Evolutionary conservation across 176 grass and related monocot genomes (phyloP).

Genomic region (Oryza officinalis): DNA sequence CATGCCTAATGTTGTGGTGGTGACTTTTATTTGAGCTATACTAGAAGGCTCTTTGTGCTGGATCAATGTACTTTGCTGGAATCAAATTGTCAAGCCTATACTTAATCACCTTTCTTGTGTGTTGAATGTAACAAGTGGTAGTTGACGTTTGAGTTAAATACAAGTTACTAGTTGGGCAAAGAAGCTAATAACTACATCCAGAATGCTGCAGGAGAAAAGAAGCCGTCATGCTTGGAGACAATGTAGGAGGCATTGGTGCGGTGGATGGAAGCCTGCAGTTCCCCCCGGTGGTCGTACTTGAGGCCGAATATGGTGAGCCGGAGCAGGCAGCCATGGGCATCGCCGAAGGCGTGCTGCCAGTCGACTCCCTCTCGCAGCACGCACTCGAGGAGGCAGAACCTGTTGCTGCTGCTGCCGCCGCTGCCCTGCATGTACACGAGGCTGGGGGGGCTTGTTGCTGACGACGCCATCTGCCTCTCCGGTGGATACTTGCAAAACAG

Average conservation of each 20-base stretch:
- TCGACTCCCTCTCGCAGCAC: background rate
- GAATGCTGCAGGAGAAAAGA: background rate
- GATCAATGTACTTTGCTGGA: slow-evolving; percentile 14
- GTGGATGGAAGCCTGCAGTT: background rate
- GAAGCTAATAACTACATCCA: slow-evolving; percentile 6
- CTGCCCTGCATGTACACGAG: background rate
- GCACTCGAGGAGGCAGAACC: background rate
- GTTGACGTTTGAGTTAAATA: no score
- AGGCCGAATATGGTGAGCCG: background rate
- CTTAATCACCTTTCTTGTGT: background rate
- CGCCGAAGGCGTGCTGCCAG: background rate
- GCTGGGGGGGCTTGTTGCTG: no score
- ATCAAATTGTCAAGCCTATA: background rate
- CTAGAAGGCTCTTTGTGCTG: background rate
- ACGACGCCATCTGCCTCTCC: no score
- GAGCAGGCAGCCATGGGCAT: background rate
- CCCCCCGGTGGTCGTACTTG: background rate
- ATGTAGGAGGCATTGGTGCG: background rate
- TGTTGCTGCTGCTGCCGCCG: background rate
- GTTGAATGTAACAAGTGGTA: no score
- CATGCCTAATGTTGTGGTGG: slow-evolving; percentile 16
- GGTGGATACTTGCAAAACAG: background rate
- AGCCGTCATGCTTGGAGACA: background rate
- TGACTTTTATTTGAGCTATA: background rate
- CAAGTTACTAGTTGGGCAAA: no score